A percentile compares a stretch with the other conserved stretches of the same genome.
Conservation (phyloP, 2,329 filamentous ascomycete genomes). For the Cytospora mali region DNA sequence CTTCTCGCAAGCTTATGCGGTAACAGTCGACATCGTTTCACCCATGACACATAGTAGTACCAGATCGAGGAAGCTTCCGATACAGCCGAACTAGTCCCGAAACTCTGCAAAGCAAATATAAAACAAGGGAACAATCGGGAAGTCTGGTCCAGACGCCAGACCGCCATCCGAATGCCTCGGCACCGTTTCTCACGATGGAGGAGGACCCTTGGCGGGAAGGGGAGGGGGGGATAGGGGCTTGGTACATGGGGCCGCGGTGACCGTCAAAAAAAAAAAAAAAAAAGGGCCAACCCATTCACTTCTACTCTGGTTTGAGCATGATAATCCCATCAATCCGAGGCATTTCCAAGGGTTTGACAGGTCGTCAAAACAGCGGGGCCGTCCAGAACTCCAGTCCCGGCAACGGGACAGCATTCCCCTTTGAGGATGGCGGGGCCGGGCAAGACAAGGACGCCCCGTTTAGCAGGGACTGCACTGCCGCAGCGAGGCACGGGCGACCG, state of each 20-base stretch:
- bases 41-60: background rate
- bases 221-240: too few species aligned
- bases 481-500: conserved; percentile 1
- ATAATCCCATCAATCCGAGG: background rate
- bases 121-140: background rate
- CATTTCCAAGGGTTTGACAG: conserved; percentile 14
- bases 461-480: conserved; percentile 2
- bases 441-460: conserved; percentile 8
- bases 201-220: background rate
- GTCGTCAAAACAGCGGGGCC: conserved; percentile 5
- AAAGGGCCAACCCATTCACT: background rate
- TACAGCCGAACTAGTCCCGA: background rate
- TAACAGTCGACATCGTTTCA: background rate
- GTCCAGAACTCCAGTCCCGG: conserved; percentile 12
- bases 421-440: conserved; percentile 22
- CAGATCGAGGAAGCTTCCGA: background rate
- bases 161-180: background rate
- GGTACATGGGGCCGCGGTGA: background rate
- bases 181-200: background rate
- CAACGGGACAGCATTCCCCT: conserved; percentile 19
- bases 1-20: too few species aligned
- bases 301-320: background rate
- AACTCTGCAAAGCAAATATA: background rate
- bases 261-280: background rate
- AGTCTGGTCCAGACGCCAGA: background rate